Evolutionary conservation across 139 green algal species (phyloP).

Genomic region (Closterium sp.): DNA sequence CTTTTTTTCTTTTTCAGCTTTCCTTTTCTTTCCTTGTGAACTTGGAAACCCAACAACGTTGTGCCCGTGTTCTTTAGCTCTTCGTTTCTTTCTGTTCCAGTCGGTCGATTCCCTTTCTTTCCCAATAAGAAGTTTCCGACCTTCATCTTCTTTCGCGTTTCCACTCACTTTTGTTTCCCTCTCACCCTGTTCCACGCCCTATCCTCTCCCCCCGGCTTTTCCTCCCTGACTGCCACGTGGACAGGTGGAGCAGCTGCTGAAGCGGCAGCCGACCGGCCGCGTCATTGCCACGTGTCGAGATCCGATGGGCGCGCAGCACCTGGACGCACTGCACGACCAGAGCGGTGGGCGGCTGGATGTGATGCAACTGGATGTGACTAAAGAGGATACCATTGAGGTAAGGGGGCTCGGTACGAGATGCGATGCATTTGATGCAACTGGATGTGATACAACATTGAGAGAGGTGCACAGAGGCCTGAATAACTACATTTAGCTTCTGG

Average conservation of each 20-base stretch:
- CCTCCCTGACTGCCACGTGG: neutral
- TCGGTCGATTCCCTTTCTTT: no score
- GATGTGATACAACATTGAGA: constrained; percentile 65
- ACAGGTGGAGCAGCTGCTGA: constrained; percentile 33
- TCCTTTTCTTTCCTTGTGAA: no score
- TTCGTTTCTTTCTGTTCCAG: no score
- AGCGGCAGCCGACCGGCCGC: neutral
- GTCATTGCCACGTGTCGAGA: constrained; percentile 75
- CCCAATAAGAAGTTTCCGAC: no score
- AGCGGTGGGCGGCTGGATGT: constrained; percentile 55
- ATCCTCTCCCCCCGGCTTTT: neutral
- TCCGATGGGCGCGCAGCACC: constrained; percentile 51
- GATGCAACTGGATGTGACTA: constrained; percentile 63
- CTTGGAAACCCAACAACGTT: no score
- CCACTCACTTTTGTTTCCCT: neutral
- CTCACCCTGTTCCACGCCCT: no score
- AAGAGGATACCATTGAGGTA: constrained; percentile 61
- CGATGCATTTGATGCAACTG: constrained; percentile 60
- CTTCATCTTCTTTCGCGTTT: neutral
- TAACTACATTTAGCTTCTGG: neutral
- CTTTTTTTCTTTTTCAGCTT: no score
- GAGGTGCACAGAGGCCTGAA: neutral
- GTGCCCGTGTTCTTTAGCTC: no score
- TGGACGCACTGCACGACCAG: constrained; percentile 49
- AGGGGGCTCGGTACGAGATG: no score